phyloP scores from a whole-genome alignment of 257 asterid species.

The Mitragyna speciosa region DNA sequence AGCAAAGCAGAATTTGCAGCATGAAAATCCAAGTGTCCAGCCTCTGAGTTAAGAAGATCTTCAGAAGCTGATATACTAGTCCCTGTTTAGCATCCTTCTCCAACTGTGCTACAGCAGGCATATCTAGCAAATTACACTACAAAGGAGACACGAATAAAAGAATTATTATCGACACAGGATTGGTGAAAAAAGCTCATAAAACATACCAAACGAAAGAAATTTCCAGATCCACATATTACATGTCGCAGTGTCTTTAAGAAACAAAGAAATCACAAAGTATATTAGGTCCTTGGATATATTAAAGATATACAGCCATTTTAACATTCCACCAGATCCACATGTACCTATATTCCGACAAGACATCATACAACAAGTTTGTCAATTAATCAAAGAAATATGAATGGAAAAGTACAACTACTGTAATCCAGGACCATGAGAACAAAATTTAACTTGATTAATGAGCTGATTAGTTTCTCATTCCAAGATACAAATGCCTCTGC shows the following conservation, averaged over 20 bases:
- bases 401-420: neutral
- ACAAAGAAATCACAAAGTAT: neutral
- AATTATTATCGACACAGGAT: neutral
- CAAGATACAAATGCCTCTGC: neutral
- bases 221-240: neutral
- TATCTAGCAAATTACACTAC: constrained; percentile 78
- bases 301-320: neutral
- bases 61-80: constrained; percentile 65
- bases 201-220: neutral
- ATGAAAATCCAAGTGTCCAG: constrained; percentile 69
- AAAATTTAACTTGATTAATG: neutral
- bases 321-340: neutral
- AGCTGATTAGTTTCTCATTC: neutral
- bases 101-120: constrained; percentile 85
- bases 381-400: neutral
- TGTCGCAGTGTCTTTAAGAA: neutral
- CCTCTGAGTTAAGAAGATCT: constrained; percentile 78
- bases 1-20: constrained; percentile 57
- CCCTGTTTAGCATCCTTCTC: constrained; percentile 73
- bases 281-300: neutral
- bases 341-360: neutral
- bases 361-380: neutral
- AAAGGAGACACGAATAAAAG: neutral
- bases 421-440: neutral
- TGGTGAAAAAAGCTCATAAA: neutral